Evolutionary conservation across 805 yeast species (phyloP).

Genomic region (Wickerhamomyces ciferrii): DNA sequence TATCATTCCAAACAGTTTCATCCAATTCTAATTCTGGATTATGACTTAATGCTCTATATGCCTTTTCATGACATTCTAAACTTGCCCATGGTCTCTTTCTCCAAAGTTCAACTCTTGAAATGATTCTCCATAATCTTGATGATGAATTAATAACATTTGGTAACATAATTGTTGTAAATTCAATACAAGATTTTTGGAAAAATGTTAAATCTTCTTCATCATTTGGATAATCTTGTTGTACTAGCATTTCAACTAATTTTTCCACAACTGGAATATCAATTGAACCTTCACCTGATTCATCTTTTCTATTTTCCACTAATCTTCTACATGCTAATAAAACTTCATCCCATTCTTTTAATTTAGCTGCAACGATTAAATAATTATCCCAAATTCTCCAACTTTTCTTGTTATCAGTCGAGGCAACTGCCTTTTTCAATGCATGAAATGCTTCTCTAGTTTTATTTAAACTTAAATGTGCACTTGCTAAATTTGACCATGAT

Average conservation of each 20-base stretch:
- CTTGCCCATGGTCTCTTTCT: conserved; percentile 83
- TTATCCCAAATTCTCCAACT: conserved; percentile 94
- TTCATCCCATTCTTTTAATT: conserved; percentile 83
- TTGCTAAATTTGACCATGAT: conserved; percentile 90
- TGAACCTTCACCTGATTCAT: conserved; percentile 53
- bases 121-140: conserved; percentile 69
- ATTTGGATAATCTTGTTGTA: conserved; percentile 43
- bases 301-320: conserved; percentile 51
- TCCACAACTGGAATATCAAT: conserved; percentile 76
- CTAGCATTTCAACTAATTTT: conserved; percentile 61
- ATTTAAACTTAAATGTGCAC: conserved; percentile 61
- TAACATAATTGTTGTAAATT: conserved; percentile 61
- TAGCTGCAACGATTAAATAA: conserved; percentile 74
- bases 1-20: conserved; percentile 66
- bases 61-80: conserved; percentile 80
- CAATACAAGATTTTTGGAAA: conserved; percentile 66
- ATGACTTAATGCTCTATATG: conserved; percentile 66
- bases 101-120: conserved; percentile 87
- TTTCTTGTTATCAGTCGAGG: conserved; percentile 58
- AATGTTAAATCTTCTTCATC: conserved; percentile 35
- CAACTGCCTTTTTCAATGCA: conserved; percentile 77
- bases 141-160: conserved; percentile 63
- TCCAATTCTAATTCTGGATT: conserved; percentile 58
- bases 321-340: conserved; percentile 72
- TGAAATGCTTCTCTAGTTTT: conserved; percentile 75